Percentiles rank a stretch among this genome's conserved stretches.
phyloP scores from a whole-genome alignment of 2,329 filamentous ascomycete genomes.

The Seiridium unicorne region DNA sequence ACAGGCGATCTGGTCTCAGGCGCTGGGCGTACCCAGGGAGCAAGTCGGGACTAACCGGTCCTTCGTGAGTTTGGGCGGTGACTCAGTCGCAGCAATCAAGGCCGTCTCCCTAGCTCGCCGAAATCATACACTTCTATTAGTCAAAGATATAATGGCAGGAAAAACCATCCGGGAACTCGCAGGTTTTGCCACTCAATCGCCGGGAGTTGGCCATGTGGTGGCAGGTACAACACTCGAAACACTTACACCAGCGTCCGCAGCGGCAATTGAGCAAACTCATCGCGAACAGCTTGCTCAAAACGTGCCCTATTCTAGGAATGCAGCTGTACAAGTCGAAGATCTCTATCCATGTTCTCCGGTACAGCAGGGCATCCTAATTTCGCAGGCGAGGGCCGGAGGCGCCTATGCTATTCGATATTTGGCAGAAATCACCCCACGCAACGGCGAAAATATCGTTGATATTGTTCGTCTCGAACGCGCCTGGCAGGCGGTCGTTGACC shows the following conservation, averaged over 20 bases:
- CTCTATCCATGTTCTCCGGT: conserved; percentile 3
- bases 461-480: background rate
- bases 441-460: background rate
- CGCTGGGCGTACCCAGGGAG: background rate
- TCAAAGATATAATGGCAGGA: conserved; percentile 7
- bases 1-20: conserved; percentile 6
- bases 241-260: background rate
- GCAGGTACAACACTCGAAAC: background rate
- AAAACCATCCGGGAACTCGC: conserved; percentile 6
- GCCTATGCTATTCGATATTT: conserved; percentile 2
- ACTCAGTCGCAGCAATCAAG: conserved; percentile 11
- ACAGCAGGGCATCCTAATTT: conserved; percentile 5
- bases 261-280: background rate
- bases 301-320: background rate
- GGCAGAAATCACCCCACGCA: background rate
- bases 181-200: background rate
- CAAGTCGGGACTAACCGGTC: conserved; percentile 2
- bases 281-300: background rate
- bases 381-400: background rate
- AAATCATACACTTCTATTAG: background rate
- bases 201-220: background rate
- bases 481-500: conserved; percentile 7
- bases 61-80: conserved; percentile 9
- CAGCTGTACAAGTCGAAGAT: background rate
- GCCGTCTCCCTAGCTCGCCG: background rate